Conservation (phyloP, 352 stramenopile genomes). For the Blastocystis hominis region DNA sequence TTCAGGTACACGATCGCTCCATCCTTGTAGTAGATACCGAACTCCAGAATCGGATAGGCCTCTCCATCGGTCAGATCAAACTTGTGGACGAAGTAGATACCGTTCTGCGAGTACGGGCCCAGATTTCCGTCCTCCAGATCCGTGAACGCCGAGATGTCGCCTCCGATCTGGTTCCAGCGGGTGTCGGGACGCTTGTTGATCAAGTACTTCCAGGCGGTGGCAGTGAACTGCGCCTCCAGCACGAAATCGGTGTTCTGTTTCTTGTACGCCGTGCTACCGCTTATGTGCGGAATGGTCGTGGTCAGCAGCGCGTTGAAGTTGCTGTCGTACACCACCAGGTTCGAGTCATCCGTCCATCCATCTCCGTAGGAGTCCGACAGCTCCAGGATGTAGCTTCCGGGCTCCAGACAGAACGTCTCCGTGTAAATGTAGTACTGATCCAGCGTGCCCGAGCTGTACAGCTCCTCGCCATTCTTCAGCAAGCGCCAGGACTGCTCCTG, state of each 20-base stretch:
- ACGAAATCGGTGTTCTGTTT: neutral
- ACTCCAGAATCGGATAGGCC: conserved; percentile 34
- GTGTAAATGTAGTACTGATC: neutral
- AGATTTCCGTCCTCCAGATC: neutral
- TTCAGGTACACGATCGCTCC: conserved; percentile 37
- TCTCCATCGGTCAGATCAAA: conserved; percentile 32
- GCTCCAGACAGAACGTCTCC: conserved; percentile 27
- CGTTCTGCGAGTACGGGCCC: conserved; percentile 7
- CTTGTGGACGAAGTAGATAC: conserved; percentile 33
- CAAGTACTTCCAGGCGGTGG: neutral
- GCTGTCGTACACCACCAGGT: neutral
- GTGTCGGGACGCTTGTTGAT: neutral
- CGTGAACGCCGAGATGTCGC: neutral
- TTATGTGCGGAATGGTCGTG: neutral
- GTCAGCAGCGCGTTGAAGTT: neutral
- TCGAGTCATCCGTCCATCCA: neutral
- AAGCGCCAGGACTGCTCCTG: conserved; percentile 33
- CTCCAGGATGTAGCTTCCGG: neutral
- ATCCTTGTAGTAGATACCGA: conserved; percentile 46
- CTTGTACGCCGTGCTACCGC: neutral
- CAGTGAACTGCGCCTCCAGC: neutral
- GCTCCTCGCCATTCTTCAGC: neutral
- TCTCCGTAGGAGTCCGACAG: conserved; percentile 41
- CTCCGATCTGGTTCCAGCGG: neutral
- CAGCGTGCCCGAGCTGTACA: conserved; percentile 1